phyloP scores from a whole-genome alignment of 768 basidiomycete genomes.

The Fomitopsis serialis region DNA sequence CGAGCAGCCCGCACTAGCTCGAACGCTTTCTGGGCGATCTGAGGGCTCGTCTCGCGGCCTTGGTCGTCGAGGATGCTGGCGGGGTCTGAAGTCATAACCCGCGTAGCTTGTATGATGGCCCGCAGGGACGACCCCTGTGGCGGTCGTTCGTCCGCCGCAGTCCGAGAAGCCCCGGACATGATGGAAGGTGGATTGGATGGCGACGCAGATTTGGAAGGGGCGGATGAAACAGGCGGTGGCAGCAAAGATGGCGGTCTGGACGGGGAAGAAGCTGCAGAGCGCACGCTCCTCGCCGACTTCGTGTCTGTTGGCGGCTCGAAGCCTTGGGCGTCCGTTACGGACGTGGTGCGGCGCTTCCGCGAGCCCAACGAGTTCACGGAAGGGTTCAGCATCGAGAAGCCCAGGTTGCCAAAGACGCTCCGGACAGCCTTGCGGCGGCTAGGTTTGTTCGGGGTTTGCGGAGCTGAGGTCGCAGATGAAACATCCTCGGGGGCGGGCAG shows the following conservation, averaged over 20 bases:
- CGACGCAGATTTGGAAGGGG: constrained; percentile 10
- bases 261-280: constrained; percentile 9
- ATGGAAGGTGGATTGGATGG: constrained; percentile 8
- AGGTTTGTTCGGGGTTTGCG: constrained; percentile 5
- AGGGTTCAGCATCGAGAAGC: constrained; percentile 63
- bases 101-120: constrained; percentile 77
- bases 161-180: not conserved
- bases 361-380: constrained; percentile 15
- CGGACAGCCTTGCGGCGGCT: constrained; percentile 34
- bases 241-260: constrained; percentile 7
- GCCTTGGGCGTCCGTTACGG: constrained; percentile 14
- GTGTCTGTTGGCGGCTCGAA: constrained; percentile 2
- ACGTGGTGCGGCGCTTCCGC: constrained; percentile 18
- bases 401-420: constrained; percentile 69
- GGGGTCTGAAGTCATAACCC: constrained; percentile 82
- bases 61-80: constrained; percentile 69
- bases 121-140: constrained; percentile 63
- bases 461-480: constrained; percentile 9
- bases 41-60: constrained; percentile 53
- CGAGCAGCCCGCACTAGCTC: constrained; percentile 65
- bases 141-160: constrained; percentile 18
- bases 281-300: not conserved
- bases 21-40: constrained; percentile 62
- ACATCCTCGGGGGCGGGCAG: constrained; percentile 4
- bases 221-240: constrained; percentile 2